These are phyloP conservation scores for Sordariomycetes sp. DNA, from an alignment of 2,329 filamentous ascomycete species.

Conservation along the genomic window DNA sequence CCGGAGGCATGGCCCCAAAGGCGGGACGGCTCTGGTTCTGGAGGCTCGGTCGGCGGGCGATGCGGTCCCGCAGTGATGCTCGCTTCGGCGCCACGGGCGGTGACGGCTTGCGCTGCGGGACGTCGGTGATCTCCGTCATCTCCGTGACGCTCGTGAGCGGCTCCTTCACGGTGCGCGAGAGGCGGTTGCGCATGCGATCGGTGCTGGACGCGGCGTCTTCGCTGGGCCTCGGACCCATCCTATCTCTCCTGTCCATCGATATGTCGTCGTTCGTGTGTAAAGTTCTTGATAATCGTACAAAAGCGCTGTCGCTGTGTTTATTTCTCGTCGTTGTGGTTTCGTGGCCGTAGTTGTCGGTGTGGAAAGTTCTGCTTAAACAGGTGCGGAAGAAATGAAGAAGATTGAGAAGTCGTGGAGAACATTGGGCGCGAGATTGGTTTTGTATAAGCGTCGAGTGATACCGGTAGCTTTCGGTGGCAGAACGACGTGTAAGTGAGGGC, in stretches of 20 bases:
- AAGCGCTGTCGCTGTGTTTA: background rate
- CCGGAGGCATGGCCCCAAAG: background rate
- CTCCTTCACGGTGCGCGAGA: background rate
- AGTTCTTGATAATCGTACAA: background rate
- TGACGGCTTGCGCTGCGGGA: background rate
- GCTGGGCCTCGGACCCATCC: background rate
- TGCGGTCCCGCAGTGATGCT: background rate
- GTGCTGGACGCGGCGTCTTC: background rate
- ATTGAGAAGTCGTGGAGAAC: background rate
- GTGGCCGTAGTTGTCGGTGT: background rate
- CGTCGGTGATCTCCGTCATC: background rate
- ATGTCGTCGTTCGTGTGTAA: background rate
- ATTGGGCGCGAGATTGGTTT: background rate
- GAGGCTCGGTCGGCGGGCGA: conserved; percentile 1
- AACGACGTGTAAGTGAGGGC: no score
- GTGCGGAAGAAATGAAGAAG: background rate
- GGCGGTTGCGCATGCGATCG: conserved; percentile 3
- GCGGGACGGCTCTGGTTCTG: background rate
- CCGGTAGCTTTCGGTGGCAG: background rate
- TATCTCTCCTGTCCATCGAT: background rate
- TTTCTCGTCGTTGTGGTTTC: background rate
- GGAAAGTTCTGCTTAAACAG: background rate
- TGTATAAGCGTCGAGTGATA: background rate
- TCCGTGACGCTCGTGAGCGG: conserved; percentile 2
- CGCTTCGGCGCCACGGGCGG: background rate